Conservation (phyloP, 83 land plant species). For the Picea abies region DNA sequence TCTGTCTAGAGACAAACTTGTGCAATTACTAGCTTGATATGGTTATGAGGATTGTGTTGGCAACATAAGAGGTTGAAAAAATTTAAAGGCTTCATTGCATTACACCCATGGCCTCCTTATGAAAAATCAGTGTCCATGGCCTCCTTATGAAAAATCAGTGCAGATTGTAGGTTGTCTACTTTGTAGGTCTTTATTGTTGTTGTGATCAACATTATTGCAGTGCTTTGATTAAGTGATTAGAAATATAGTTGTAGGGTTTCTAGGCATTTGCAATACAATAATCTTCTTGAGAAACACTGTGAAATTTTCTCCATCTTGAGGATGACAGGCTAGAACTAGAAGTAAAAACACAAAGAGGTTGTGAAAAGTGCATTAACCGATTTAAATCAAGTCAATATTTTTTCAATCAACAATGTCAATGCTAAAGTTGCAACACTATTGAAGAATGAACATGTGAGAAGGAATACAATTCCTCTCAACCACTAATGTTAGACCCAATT, state of each 20-base stretch:
- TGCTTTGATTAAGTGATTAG: not conserved
- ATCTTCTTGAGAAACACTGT: not conserved
- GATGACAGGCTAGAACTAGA: not conserved
- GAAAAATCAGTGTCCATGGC: not conserved
- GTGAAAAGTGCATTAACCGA: too few species aligned
- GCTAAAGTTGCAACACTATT: too few species aligned
- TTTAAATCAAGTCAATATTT: too few species aligned
- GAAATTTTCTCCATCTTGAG: too few species aligned
- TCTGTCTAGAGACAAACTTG: too few species aligned
- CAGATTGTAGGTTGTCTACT: not conserved
- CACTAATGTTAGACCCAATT: too few species aligned
- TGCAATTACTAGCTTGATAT: too few species aligned
- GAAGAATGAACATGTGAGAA: too few species aligned
- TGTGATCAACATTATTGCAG: not conserved
- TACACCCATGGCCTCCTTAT: not conserved
- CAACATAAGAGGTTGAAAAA: not conserved
- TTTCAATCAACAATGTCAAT: too few species aligned
- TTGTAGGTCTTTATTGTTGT: slow-evolving; percentile 9
- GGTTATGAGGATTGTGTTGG: not conserved
- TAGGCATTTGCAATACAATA: slow-evolving; percentile 17
- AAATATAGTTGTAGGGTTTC: not conserved
- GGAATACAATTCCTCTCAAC: too few species aligned
- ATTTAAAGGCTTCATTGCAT: not conserved
- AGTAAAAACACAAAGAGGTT: not conserved
- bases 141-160: not conserved